Percentiles rank a stretch among this genome's conserved stretches.
Conservation (phyloP, 345 rosid species). For the Viola odorata region DNA sequence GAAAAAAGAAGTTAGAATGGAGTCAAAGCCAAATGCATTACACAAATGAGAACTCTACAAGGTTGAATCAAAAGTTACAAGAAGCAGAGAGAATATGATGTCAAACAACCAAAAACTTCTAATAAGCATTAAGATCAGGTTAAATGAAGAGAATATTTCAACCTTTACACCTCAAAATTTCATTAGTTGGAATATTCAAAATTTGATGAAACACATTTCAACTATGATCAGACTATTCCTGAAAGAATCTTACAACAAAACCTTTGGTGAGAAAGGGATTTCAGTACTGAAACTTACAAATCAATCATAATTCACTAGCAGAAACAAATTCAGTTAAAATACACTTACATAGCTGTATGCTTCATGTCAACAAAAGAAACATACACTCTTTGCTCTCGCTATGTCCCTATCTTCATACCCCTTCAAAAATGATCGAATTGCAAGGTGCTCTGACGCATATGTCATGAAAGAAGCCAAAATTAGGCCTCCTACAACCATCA, state of each 20-base stretch:
- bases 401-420: slow-evolving; percentile 67
- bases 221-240: background rate
- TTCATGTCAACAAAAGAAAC: slow-evolving; percentile 40
- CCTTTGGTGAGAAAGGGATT: slow-evolving; percentile 6
- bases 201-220: background rate
- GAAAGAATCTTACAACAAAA: slow-evolving; percentile 12
- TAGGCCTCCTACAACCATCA: slow-evolving; percentile 77
- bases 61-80: too few species aligned
- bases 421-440: slow-evolving; percentile 51
- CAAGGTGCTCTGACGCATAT: slow-evolving; percentile 80
- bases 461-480: slow-evolving; percentile 85
- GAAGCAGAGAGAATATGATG: too few species aligned
- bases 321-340: slow-evolving; percentile 14
- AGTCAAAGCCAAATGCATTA: too few species aligned
- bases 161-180: slow-evolving; percentile 6
- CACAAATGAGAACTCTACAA: too few species aligned
- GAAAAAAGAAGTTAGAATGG: too few species aligned
- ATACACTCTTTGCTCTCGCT: slow-evolving; percentile 36
- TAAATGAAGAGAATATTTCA: background rate
- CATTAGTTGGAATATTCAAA: slow-evolving; percentile 4
- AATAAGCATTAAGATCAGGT: too few species aligned
- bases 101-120: too few species aligned
- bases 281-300: slow-evolving; percentile 22
- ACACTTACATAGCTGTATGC: slow-evolving; percentile 19
- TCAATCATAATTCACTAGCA: slow-evolving; percentile 16